These are phyloP conservation scores for Pelargonium cotyledonis DNA, from an alignment of 441 rosid species.

Conservation along the genomic window DNA sequence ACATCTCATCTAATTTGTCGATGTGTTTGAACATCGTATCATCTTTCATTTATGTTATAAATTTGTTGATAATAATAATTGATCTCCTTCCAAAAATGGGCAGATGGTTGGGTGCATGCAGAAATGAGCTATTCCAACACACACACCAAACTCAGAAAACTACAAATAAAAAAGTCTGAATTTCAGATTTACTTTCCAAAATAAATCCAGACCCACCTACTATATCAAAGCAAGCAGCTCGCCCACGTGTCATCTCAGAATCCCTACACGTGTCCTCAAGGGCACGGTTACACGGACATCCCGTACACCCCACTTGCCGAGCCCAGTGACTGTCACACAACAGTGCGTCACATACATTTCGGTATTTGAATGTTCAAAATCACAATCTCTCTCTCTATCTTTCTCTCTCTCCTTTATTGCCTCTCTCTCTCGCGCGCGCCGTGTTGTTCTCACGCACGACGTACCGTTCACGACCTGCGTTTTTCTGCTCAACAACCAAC, in stretches of 20 bases:
- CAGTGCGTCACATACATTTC: conserved; percentile 15
- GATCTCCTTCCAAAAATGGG: no score
- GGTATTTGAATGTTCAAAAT: conserved; percentile 55
- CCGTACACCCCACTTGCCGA: not conserved
- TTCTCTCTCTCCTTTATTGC: not conserved
- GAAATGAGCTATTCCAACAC: no score
- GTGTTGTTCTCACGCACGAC: no score
- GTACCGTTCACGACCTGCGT: no score
- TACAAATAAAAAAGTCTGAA: not conserved
- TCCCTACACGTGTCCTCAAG: not conserved
- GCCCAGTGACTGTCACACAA: conserved; percentile 13
- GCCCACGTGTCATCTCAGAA: not conserved
- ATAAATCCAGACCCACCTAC: not conserved
- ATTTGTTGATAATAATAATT: no score
- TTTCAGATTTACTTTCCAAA: not conserved
- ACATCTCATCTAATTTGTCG: no score
- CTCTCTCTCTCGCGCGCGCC: not conserved
- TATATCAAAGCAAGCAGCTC: not conserved
- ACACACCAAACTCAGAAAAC: no score
- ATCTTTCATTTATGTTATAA: no score
- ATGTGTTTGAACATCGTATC: no score
- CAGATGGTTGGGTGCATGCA: no score
- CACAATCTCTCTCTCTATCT: not conserved
- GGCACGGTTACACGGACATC: not conserved
- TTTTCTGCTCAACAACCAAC: not conserved